A percentile compares a stretch with the other conserved stretches of the same genome.
Conservation (phyloP, 2,329 filamentous ascomycete genomes). For the Hypoxylon sp. region DNA sequence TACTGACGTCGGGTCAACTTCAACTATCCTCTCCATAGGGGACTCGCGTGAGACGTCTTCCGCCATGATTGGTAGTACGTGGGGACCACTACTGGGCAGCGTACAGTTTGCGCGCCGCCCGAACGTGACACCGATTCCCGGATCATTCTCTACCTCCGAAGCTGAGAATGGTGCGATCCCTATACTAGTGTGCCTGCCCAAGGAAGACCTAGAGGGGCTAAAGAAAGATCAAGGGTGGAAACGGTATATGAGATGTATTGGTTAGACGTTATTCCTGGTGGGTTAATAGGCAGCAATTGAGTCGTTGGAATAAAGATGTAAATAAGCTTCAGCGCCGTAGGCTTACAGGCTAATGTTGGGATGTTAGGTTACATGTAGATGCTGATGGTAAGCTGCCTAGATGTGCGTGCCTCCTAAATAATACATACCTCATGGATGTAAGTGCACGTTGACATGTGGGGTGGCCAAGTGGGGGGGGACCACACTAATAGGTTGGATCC, state of each 20-base stretch:
- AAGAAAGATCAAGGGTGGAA: not conserved
- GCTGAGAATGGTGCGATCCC: slow-evolving; percentile 6
- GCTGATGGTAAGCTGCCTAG: too few relatives aligned
- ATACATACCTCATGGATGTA: too few relatives aligned
- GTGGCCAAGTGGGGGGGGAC: too few relatives aligned
- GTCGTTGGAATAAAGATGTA: not conserved
- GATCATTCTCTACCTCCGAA: not conserved
- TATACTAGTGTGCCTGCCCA: not conserved
- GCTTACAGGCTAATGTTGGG: too few relatives aligned
- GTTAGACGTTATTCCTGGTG: not conserved
- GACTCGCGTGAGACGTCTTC: not conserved
- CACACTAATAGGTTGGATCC: too few relatives aligned
- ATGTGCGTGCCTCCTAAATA: too few relatives aligned
- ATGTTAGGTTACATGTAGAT: too few relatives aligned
- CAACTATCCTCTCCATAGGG: not conserved
- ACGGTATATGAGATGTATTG: not conserved
- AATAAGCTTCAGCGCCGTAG: too few relatives aligned
- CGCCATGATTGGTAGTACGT: slow-evolving; percentile 8
- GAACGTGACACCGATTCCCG: slow-evolving; percentile 7
- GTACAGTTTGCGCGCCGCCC: slow-evolving; percentile 9
- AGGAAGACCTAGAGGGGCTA: not conserved
- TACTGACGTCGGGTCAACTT: slow-evolving; percentile 35
- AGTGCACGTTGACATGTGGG: too few relatives aligned
- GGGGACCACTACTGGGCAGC: slow-evolving; percentile 7
- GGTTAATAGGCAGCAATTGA: too few relatives aligned